A percentile compares a stretch with the other conserved stretches of the same genome.
These are phyloP conservation scores for Flueggea neowawraea DNA, from an alignment of 441 rosid genomes.

Conservation along the genomic window DNA sequence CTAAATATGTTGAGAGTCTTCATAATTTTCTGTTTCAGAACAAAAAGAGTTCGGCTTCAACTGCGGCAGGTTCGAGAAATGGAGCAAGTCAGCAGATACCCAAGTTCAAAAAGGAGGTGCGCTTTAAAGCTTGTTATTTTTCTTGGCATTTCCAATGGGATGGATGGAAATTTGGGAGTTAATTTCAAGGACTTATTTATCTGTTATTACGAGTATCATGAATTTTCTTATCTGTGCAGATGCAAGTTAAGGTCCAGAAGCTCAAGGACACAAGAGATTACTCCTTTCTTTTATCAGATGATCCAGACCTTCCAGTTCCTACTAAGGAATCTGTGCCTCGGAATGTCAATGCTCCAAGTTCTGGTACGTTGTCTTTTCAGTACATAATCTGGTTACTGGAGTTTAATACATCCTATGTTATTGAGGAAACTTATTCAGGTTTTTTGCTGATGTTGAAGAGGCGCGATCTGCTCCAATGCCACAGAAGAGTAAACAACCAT, in stretches of 20 bases:
- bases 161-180: not conserved
- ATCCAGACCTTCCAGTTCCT: constrained; percentile 59
- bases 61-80: constrained; percentile 30
- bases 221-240: constrained; percentile 30
- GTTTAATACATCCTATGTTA: constrained; percentile 41
- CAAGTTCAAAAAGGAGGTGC: constrained; percentile 54
- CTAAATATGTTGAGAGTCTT: constrained; percentile 9
- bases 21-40: constrained; percentile 37
- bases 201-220: constrained; percentile 8
- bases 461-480: constrained; percentile 48
- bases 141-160: not conserved
- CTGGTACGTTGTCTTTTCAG: constrained; percentile 48
- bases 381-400: constrained; percentile 19
- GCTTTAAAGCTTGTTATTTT: not conserved
- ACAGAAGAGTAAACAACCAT: constrained; percentile 45
- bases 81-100: constrained; percentile 30
- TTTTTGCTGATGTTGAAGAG: constrained; percentile 84
- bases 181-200: constrained; percentile 1
- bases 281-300: constrained; percentile 80
- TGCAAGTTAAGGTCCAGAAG: constrained; percentile 55
- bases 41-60: constrained; percentile 38
- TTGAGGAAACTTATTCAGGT: constrained; percentile 60
- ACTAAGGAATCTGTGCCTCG: constrained; percentile 42
- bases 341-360: constrained; percentile 34
- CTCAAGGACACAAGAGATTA: constrained; percentile 82